These are phyloP conservation scores for Talaromyces sp. DNA, from an alignment of 2,329 filamentous ascomycete species.

Conservation along the genomic window DNA sequence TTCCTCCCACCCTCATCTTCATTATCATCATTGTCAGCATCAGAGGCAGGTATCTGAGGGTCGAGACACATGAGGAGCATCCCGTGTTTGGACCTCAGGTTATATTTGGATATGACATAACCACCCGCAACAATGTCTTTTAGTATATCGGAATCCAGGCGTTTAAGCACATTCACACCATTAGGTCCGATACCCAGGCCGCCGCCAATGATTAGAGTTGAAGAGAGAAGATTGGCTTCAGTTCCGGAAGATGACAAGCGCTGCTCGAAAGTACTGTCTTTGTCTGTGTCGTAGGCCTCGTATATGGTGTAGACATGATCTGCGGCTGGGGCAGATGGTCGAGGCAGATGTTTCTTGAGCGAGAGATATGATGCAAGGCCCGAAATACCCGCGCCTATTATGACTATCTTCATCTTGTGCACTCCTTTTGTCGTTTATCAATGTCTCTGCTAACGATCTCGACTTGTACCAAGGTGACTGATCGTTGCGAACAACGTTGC, in stretches of 20 bases:
- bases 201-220: conserved; percentile 34
- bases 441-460: background rate
- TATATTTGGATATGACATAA: conserved; percentile 29
- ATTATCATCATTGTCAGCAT: background rate
- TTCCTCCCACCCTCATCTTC: conserved; percentile 11
- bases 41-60: conserved; percentile 6
- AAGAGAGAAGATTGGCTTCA: conserved; percentile 21
- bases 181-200: conserved; percentile 38
- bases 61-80: conserved; percentile 27
- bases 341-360: conserved; percentile 37
- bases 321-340: conserved; percentile 12
- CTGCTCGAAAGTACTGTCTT: conserved; percentile 20
- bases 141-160: conserved; percentile 33
- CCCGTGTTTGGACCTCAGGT: conserved; percentile 34
- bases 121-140: conserved; percentile 30
- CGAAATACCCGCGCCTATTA: conserved; percentile 41
- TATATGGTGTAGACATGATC: conserved; percentile 36
- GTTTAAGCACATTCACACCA: conserved; percentile 35
- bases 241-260: conserved; percentile 17
- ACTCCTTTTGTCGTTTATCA: background rate
- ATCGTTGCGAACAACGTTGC: background rate
- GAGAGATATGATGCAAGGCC: conserved; percentile 38
- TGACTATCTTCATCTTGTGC: conserved; percentile 37
- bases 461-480: background rate
- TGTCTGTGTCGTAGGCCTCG: conserved; percentile 35